Conservation (phyloP, 2,329 filamentous ascomycete species). For the Westerdykella aurantiaca region DNA sequence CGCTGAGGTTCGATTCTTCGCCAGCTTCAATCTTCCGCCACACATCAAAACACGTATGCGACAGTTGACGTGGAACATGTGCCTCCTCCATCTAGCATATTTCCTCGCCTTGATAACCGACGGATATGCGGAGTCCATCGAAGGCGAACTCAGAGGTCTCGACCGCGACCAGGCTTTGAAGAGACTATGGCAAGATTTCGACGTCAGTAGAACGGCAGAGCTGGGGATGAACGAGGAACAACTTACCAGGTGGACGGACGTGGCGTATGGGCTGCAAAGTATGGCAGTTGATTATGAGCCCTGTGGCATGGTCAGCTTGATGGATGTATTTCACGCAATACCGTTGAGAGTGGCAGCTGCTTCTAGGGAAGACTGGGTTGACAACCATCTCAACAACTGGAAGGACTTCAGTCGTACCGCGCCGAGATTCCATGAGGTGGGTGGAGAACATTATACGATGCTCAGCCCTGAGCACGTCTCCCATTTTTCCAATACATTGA, state of each 20-base stretch:
- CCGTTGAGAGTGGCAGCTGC: conserved; percentile 29
- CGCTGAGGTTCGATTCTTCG: conserved; percentile 40
- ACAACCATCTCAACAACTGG: conserved; percentile 15
- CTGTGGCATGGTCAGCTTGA: conserved; percentile 26
- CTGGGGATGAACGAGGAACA: conserved; percentile 23
- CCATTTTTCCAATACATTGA: conserved; percentile 9
- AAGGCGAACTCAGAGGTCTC: conserved; percentile 4
- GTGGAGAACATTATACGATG: conserved; percentile 19
- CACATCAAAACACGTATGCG: conserved; percentile 43
- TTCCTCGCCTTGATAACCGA: conserved; percentile 41
- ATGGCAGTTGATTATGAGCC: conserved; percentile 44
- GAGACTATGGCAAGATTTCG: conserved; percentile 15
- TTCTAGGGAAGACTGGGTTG: conserved; percentile 28
- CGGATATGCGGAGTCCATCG: conserved; percentile 15
- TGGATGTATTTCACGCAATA: conserved; percentile 42
- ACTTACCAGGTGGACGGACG: conserved; percentile 33
- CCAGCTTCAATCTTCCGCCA: conserved; percentile 46
- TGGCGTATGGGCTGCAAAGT: conserved; percentile 36
- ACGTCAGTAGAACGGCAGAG: conserved; percentile 18
- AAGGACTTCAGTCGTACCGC: conserved; percentile 10
- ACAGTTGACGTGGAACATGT: conserved; percentile 36
- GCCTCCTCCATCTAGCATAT: conserved; percentile 38
- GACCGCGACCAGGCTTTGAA: conserved; percentile 13
- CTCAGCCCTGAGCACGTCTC: conserved; percentile 11
- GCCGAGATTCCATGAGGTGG: conserved; percentile 10